Conservation (phyloP, 2,329 filamentous ascomycete species). For the Didymella sp. region DNA sequence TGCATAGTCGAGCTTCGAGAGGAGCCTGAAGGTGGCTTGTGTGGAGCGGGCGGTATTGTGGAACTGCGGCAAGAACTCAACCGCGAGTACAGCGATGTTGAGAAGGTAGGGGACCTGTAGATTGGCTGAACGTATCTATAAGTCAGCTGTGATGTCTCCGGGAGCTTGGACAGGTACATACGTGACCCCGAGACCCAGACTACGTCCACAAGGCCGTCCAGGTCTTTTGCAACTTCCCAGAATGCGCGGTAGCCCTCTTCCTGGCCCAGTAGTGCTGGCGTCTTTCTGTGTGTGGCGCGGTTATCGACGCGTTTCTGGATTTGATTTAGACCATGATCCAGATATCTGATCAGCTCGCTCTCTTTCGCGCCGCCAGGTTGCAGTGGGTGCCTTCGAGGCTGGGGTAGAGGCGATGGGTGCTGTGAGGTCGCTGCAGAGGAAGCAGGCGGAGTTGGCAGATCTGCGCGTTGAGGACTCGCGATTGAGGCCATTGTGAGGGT, state of each 20-base stretch:
- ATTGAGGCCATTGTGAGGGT: constrained; percentile 22
- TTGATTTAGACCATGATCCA: constrained; percentile 58
- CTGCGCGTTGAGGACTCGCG: constrained; percentile 5
- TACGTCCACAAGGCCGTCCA: constrained; percentile 77
- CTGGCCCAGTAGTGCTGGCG: constrained; percentile 50
- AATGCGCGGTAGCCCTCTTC: constrained; percentile 67
- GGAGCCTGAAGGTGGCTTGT: constrained; percentile 70
- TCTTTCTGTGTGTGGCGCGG: constrained; percentile 54
- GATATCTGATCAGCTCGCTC: constrained; percentile 62
- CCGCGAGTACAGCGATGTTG: constrained; percentile 75
- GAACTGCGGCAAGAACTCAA: constrained; percentile 76
- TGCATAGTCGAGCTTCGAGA: constrained; percentile 82
- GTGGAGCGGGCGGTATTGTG: constrained; percentile 69
- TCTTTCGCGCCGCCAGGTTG: constrained; percentile 65
- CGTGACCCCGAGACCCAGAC: constrained; percentile 89
- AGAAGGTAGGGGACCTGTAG: constrained; percentile 86
- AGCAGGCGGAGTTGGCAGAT: constrained; percentile 56
- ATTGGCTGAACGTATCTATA: constrained; percentile 60
- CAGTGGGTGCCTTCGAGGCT: constrained; percentile 61
- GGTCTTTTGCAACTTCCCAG: constrained; percentile 73
- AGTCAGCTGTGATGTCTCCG: background rate
- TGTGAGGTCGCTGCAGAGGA: constrained; percentile 55
- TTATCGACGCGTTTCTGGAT: constrained; percentile 43
- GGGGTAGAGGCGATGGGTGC: constrained; percentile 56
- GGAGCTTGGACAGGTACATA: constrained; percentile 55